phyloP scores from a whole-genome alignment of 2,329 filamentous ascomycete species.

The Amesomyces nigricolor region DNA sequence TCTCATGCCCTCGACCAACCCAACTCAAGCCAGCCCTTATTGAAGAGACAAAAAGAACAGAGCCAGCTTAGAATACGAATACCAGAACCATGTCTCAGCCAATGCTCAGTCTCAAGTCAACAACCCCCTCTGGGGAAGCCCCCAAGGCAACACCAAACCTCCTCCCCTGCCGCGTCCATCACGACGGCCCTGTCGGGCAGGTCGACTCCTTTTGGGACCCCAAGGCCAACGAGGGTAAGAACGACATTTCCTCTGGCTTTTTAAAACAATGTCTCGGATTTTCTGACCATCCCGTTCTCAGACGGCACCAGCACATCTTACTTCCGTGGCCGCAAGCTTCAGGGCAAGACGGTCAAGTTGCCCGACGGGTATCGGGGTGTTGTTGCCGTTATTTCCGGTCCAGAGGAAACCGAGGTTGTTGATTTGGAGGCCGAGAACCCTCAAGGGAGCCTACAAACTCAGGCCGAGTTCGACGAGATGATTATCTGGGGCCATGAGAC shows the following conservation, averaged over 20 bases:
- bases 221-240: conserved; percentile 25
- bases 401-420: conserved; percentile 33
- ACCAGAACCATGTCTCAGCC: conserved; percentile 33
- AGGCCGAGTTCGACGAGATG: conserved; percentile 66
- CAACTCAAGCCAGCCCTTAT: too few relatives aligned
- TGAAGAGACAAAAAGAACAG: too few relatives aligned
- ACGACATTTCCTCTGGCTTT: background rate
- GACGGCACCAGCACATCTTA: conserved; percentile 54
- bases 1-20: too few relatives aligned
- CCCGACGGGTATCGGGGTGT: conserved; percentile 67
- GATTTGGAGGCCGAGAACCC: conserved; percentile 41
- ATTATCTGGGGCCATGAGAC: conserved; percentile 81
- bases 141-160: conserved; percentile 58
- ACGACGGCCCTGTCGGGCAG: conserved; percentile 65
- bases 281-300: background rate
- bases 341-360: conserved; percentile 59
- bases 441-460: conserved; percentile 52
- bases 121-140: conserved; percentile 9
- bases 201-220: conserved; percentile 67
- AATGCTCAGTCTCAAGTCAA: conserved; percentile 37
- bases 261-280: background rate
- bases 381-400: conserved; percentile 43
- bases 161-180: conserved; percentile 73
- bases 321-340: conserved; percentile 74
- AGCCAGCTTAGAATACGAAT: background rate